Base-by-base conservation (phyloP, 371 early-diverging fungal genomes). In the Mucor plumbeus region DNA sequence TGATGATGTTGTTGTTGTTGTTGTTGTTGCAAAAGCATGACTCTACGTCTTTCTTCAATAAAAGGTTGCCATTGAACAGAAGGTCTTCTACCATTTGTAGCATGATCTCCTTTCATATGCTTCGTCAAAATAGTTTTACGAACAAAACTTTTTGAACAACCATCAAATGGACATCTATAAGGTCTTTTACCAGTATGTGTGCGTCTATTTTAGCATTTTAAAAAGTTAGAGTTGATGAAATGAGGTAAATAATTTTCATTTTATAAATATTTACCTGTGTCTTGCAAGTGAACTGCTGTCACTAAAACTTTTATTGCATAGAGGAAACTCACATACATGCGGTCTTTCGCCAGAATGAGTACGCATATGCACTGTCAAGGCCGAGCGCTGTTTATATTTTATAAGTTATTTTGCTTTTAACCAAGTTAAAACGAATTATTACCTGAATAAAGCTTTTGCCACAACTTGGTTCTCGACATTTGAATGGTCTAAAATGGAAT, bases 401-500 rank as follows among this genome's bases (percentile, higher is more conserved):
- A 6, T 26, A 10, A 34, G 35, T 55, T 33, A 11, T 55, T 31
- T 35, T n/a, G 35, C 14, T 35, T n/a, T 15, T 55, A 63, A 64
- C 71, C 59, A 68, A 68, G 55, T 17, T 48, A 43, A 58, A 48
- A 59, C n/a, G 19, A 43, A 43, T 39, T 21, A 47, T 54, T 73
- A 80, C 77, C 67, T 92, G 93, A 75, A 93, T 90, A 62, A 93
- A 93, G 59, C 88, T 87, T 78, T 93, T 93, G 64, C 85, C 84
- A 74, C 93, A 93, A 47, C 81, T 86, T 38, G 76, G 76, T 65
- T 85, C 87, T 41, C 71, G 67, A 75, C 93, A 92, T 53, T 82
- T 72, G 73, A 88, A 92, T 3, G 92, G 91, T 77, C 87, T 87
- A 71, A 50, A 53, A n/a, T 61, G 39, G 33, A 60, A 58, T 67